Percentiles rank a stretch among this genome's conserved stretches.
Evolutionary conservation across 768 basidiomycete genomes (phyloP).

Genomic region (Suillus luteus): DNA sequence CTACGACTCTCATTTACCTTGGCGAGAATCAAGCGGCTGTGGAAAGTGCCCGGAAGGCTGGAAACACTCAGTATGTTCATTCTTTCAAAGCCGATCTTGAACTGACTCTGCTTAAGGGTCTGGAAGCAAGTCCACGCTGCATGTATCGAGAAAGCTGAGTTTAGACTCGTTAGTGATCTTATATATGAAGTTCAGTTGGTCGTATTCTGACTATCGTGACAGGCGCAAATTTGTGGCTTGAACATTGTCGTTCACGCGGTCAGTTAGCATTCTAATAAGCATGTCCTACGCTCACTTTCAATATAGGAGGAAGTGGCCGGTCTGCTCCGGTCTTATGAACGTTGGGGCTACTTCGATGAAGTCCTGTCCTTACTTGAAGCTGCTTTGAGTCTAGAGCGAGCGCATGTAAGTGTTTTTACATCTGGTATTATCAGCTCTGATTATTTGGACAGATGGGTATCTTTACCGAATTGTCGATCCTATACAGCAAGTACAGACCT

Average conservation of each 20-base stretch:
- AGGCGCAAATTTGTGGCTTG: constrained; percentile 98
- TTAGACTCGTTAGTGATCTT: constrained; percentile 66
- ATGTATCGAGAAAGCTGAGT: constrained; percentile 96
- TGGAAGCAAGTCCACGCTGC: constrained; percentile 99
- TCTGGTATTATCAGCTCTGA: constrained; percentile 18
- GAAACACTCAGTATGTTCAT: constrained; percentile 87
- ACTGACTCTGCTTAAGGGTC: constrained; percentile 55
- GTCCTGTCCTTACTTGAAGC: constrained; percentile 90
- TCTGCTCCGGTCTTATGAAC: constrained; percentile 83
- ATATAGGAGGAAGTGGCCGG: constrained; percentile 73
- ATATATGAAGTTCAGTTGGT: not conserved
- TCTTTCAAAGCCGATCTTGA: not conserved
- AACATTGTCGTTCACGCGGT: constrained; percentile 93
- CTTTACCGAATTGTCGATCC: constrained; percentile 90
- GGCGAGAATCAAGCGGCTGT: constrained; percentile 98
- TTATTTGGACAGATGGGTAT: constrained; percentile 75
- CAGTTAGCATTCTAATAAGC: constrained; percentile 20
- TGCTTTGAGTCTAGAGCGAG: constrained; percentile 93
- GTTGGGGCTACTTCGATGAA: constrained; percentile 92
- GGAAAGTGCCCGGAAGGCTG: constrained; percentile 98
- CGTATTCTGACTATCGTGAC: constrained; percentile 16
- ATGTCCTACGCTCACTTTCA: constrained; percentile 12
- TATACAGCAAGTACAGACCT: constrained; percentile 95
- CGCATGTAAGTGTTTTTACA: constrained; percentile 59
- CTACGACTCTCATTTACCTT: constrained; percentile 97